These are phyloP conservation scores for Ogataea ramenticola DNA, from an alignment of 805 yeast species.

Conservation along the genomic window DNA sequence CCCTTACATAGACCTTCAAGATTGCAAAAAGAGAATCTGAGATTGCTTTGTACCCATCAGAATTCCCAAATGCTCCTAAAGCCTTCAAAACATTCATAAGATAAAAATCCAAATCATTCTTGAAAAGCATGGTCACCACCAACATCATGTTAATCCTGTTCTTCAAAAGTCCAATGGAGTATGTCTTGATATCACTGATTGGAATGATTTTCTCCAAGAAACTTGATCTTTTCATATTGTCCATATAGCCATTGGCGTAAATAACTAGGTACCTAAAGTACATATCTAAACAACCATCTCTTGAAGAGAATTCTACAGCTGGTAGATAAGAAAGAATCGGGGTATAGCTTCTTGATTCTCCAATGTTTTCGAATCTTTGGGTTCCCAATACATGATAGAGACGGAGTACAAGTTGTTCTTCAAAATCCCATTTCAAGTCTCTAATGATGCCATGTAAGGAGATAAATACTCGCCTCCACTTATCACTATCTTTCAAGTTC, in stretches of 20 bases:
- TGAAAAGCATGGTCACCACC: conserved; percentile 22
- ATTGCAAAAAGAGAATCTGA: conserved; percentile 9
- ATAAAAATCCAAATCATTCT: conserved; percentile 17
- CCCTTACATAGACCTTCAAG: conserved; percentile 7
- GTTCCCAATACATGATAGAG: conserved; percentile 20
- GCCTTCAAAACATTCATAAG: conserved; percentile 15
- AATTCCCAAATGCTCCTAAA: conserved; percentile 1
- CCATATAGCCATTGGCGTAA: conserved; percentile 14
- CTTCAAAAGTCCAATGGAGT: conserved; percentile 15
- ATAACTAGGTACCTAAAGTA: conserved; percentile 23
- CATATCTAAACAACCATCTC: conserved; percentile 25
- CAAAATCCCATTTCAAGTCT: conserved; percentile 22
- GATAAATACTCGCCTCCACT: conserved; percentile 11
- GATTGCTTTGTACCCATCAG: conserved; percentile 3
- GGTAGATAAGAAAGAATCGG: conserved; percentile 11
- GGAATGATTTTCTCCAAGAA: conserved; percentile 28
- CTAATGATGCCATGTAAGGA: conserved; percentile 14
- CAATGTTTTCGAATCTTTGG: conserved; percentile 21
- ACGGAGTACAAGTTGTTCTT: conserved; percentile 22
- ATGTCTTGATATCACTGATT: conserved; percentile 21
- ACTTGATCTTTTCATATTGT: conserved; percentile 9
- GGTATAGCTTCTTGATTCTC: conserved; percentile 4
- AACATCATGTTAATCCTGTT: conserved; percentile 24
- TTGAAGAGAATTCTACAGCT: conserved; percentile 4
- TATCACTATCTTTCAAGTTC: not conserved